Evolutionary conservation across 192 early-diverging fungal genomes (phyloP).

Genomic region (Backusella mclennaniae): DNA sequence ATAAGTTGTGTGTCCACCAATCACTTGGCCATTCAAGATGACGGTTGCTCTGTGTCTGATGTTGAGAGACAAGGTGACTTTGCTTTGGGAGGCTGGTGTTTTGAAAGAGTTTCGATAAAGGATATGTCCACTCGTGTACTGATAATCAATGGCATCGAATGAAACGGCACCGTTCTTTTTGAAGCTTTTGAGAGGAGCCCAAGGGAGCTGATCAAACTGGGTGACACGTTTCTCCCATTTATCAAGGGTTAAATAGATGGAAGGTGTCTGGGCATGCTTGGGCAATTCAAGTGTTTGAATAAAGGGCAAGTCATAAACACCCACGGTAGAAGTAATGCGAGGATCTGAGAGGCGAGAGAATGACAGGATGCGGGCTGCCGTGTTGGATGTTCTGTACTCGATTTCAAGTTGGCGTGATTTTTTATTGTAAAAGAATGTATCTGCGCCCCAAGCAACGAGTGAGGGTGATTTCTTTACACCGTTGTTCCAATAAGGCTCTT

Average conservation of each 20-base stretch:
- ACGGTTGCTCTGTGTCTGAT: constrained; percentile 70
- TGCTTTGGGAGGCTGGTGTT: constrained; percentile 27
- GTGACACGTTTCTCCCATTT: constrained; percentile 41
- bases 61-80: constrained; percentile 60
- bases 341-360: constrained; percentile 12
- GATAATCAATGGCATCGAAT: constrained; percentile 57
- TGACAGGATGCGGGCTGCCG: constrained; percentile 37
- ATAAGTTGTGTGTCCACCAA: constrained; percentile 82
- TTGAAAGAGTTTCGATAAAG: constrained; percentile 58
- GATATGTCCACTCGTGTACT: constrained; percentile 61
- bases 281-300: constrained; percentile 10
- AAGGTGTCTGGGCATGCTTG: neutral
- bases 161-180: constrained; percentile 42
- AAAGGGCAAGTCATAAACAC: constrained; percentile 16
- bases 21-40: constrained; percentile 67
- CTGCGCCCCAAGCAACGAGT: constrained; percentile 52
- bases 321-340: neutral
- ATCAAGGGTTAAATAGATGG: neutral
- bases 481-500: constrained; percentile 39
- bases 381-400: constrained; percentile 33
- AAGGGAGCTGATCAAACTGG: constrained; percentile 40
- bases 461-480: constrained; percentile 23
- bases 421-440: constrained; percentile 39
- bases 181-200: constrained; percentile 32
- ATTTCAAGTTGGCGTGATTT: constrained; percentile 20